Evolutionary conservation across 768 basidiomycete species (phyloP).

Genomic region (Botryobasidium botryosum): DNA sequence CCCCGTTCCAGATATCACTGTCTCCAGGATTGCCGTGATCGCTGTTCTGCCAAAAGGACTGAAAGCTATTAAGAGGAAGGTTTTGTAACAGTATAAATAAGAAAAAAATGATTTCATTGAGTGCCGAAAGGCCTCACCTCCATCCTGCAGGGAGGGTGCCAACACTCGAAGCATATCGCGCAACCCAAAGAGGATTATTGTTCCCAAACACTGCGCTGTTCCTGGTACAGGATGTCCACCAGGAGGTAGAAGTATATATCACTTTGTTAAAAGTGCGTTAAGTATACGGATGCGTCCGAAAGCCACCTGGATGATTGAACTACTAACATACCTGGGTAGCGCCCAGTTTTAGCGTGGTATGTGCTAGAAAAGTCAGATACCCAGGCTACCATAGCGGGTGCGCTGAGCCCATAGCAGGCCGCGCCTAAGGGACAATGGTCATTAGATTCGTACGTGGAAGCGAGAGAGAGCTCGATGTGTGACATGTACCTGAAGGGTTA

Average conservation of each 20-base stretch:
- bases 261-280: no score
- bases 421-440: constrained; percentile 28
- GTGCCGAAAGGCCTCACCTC: constrained; percentile 20
- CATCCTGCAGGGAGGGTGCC: constrained; percentile 46
- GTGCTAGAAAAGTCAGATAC: constrained; percentile 44
- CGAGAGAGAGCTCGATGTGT: background rate
- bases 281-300: no score
- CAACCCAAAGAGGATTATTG: constrained; percentile 46
- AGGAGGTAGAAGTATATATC: constrained; percentile 46
- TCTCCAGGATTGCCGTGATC: constrained; percentile 2
- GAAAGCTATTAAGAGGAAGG: constrained; percentile 6
- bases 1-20: constrained; percentile 2
- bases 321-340: no score
- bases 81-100: background rate
- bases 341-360: constrained; percentile 31
- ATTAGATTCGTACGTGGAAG: background rate
- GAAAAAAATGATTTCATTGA: background rate
- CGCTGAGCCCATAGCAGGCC: constrained; percentile 37
- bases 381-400: constrained; percentile 45
- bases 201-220: constrained; percentile 33
- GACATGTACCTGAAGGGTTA: constrained; percentile 16
- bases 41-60: constrained; percentile 15
- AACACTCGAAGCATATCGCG: constrained; percentile 31
- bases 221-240: constrained; percentile 54
- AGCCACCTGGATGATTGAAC: no score